These are phyloP conservation scores for Novymonas esmeraldas DNA, from an alignment of 208 protist genomes.

Conservation along the genomic window DNA sequence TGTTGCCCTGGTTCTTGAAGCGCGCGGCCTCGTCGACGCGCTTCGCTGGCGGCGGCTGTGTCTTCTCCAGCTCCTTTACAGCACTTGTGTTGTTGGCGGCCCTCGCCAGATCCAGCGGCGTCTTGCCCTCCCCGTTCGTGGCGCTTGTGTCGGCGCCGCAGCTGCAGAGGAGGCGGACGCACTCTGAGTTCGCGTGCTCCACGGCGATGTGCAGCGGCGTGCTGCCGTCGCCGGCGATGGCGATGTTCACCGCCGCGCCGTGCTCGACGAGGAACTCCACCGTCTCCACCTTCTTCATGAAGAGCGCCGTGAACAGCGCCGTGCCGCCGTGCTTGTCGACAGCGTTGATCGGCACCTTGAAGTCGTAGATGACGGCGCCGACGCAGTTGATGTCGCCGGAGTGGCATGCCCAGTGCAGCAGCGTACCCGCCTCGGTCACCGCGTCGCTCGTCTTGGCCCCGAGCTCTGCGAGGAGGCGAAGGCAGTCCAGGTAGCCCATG, in stretches of 20 bases:
- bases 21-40: slow-evolving; percentile 57
- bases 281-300: slow-evolving; percentile 76
- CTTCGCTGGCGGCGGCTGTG: slow-evolving; percentile 43
- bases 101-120: slow-evolving; percentile 60
- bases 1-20: slow-evolving; percentile 92
- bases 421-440: slow-evolving; percentile 64
- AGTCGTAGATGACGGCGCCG: slow-evolving; percentile 81
- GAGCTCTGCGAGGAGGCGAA: slow-evolving; percentile 67
- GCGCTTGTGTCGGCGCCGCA: slow-evolving; percentile 68
- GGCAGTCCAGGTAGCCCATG: slow-evolving; percentile 73
- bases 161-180: slow-evolving; percentile 63
- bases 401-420: slow-evolving; percentile 90
- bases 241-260: slow-evolving; percentile 62
- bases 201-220: slow-evolving; percentile 89
- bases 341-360: slow-evolving; percentile 71
- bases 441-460: slow-evolving; percentile 53
- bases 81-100: slow-evolving; percentile 38
- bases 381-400: slow-evolving; percentile 77
- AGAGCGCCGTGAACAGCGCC: slow-evolving; percentile 84
- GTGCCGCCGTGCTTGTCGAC: slow-evolving; percentile 83
- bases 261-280: slow-evolving; percentile 90
- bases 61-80: slow-evolving; percentile 77
- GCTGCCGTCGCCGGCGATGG: slow-evolving; percentile 65
- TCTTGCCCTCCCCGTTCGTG: slow-evolving; percentile 68
- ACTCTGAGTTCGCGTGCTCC: slow-evolving; percentile 75